Evolutionary conservation across 768 basidiomycete species (phyloP).

Genomic region (Daedaleopsis sinensis): DNA sequence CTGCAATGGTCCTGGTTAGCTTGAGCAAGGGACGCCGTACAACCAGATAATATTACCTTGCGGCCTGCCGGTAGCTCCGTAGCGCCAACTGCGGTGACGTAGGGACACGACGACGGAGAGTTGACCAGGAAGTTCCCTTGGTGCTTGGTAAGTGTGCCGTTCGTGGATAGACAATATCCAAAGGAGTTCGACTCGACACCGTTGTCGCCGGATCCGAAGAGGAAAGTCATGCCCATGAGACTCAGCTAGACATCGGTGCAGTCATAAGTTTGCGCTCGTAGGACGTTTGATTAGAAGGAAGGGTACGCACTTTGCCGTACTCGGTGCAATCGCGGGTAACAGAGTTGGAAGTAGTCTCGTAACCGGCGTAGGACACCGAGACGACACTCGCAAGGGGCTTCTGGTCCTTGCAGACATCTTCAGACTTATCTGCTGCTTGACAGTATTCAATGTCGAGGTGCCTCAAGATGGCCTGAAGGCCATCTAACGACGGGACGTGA

Average conservation of each 20-base stretch:
- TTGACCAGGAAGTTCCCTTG: conserved; percentile 18
- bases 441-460: conserved; percentile 26
- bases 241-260: conserved; percentile 24
- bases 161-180: conserved; percentile 34
- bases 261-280: background rate
- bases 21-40: too few species aligned
- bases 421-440: background rate
- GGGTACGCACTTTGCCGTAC: conserved; percentile 38
- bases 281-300: background rate
- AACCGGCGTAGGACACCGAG: conserved; percentile 34
- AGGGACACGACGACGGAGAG: conserved; percentile 42
- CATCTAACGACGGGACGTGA: background rate
- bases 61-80: conserved; percentile 21
- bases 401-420: conserved; percentile 26
- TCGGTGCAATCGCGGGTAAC: conserved; percentile 45
- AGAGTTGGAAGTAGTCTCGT: conserved; percentile 35
- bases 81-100: conserved; percentile 40
- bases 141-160: conserved; percentile 24
- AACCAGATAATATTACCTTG: too few species aligned
- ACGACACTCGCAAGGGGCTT: conserved; percentile 27
- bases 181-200: conserved; percentile 43
- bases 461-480: conserved; percentile 46
- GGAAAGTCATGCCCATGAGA: conserved; percentile 38
- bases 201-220: conserved; percentile 48
- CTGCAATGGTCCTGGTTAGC: too few species aligned